Percentiles rank a stretch among this genome's conserved stretches.
Conservation (phyloP, 2,329 filamentous ascomycete species). For the Emericellopsis cladophorae region DNA sequence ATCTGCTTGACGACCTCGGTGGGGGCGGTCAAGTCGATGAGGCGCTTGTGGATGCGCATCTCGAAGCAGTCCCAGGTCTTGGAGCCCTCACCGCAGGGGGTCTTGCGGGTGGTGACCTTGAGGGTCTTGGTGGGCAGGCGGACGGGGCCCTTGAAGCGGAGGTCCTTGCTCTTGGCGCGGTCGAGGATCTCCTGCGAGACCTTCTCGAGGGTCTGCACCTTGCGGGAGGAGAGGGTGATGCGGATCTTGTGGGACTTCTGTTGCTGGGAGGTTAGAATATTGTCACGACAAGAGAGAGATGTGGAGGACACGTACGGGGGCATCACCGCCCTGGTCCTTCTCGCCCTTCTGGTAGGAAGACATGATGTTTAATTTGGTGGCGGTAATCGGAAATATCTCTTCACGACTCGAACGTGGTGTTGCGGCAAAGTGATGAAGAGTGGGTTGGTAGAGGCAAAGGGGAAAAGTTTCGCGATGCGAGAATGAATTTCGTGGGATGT, state of each 20-base stretch:
- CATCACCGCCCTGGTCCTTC: slow-evolving; percentile 84
- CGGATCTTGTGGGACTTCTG: slow-evolving; percentile 95
- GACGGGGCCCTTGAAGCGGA: slow-evolving; percentile 96
- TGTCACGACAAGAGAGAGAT: not conserved
- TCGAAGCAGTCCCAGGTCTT: slow-evolving; percentile 99
- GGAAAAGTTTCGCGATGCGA: slow-evolving; percentile 5
- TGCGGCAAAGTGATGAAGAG: slow-evolving; percentile 74
- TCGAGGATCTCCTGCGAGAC: slow-evolving; percentile 97
- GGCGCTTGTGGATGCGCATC: slow-evolving; percentile 98
- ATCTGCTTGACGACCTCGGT: slow-evolving; percentile 97
- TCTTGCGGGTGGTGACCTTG: slow-evolving; percentile 97
- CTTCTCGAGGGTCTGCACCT: slow-evolving; percentile 93
- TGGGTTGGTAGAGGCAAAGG: slow-evolving; percentile 6
- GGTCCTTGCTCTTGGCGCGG: slow-evolving; percentile 95
- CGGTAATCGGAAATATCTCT: slow-evolving; percentile 26
- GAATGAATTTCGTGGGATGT: not conserved
- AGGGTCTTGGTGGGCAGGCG: slow-evolving; percentile 95
- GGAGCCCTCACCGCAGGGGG: slow-evolving; percentile 97
- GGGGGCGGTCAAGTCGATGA: slow-evolving; percentile 94
- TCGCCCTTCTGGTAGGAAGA: slow-evolving; percentile 83
- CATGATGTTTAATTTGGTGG: slow-evolving; percentile 45
- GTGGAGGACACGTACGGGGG: slow-evolving; percentile 51
- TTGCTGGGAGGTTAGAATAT: slow-evolving; percentile 1
- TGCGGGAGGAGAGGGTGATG: slow-evolving; percentile 92
- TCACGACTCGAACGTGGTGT: slow-evolving; percentile 72